Base-by-base conservation (phyloP, 2,329 filamentous ascomycete species). In the Talaromyces atroroseus region DNA sequence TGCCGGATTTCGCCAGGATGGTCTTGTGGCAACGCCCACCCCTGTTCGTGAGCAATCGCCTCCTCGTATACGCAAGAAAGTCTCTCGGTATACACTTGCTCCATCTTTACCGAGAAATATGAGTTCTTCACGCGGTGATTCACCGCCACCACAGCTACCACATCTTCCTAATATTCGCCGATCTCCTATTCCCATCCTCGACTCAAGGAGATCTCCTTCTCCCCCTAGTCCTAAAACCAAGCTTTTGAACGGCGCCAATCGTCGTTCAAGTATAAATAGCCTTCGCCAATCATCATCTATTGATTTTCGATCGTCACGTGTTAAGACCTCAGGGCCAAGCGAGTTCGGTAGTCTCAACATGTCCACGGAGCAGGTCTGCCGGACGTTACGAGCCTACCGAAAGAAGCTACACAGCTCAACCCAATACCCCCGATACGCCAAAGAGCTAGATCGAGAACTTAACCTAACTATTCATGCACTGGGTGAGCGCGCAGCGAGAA, bases 1-100 rank as follows among this genome's bases (percentile, higher is more conserved):
- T 42, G 88, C 90, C 8, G 89, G 92, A 59, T 92, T 95, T 53
- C 79, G 82, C 60, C 75, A 78, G 53, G 74, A 77, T 18, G 75
- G 77, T n/a, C 72, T 77, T 4, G 64, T 71, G n/a, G 67, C 69
- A 16, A 75, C 73, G 4, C 71, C 74, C 14, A 73, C 73, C 5
- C 72, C 71, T 5, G 72, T 74, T 5, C 73, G 76, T n/a, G 75
- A 73, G 44, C 64, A 70, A 36, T 78, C 76, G 16, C 75, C 82
- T 1, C 78, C 78, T 5, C 76, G 79, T 47, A 62, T 84, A n/a
- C 78, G 77, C 24, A 82, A 78, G 61, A 81, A 80, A 62, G 65
- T 77, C 2, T 85, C 83, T 2, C 79, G 80, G 59, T 73, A 78
- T 47, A 76, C 78, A 0, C 66, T 82, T 18, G 75, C 73, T 29